Percentiles rank a stretch among this genome's conserved stretches.
Conservation (phyloP, 2,329 filamentous ascomycete species). For the Trichoderma afroharzianum region DNA sequence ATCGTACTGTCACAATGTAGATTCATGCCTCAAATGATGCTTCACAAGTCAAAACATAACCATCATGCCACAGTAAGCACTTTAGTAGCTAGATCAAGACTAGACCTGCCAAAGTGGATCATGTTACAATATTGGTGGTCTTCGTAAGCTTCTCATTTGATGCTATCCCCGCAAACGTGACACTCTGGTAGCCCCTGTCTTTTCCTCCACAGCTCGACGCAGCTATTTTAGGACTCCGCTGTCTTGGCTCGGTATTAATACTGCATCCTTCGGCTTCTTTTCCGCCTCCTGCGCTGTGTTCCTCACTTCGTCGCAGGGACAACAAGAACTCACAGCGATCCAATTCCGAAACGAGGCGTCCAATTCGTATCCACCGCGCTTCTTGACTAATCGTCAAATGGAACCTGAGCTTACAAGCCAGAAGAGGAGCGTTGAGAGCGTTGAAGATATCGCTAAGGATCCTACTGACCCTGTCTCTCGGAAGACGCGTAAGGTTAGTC, state of each 20-base stretch:
- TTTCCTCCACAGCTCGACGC: neutral
- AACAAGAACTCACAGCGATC: neutral
- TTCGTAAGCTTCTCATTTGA: neutral
- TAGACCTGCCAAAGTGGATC: neutral
- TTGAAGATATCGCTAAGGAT: neutral
- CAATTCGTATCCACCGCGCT: neutral
- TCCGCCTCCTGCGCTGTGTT: neutral
- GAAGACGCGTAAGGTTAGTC: conserved; percentile 32
- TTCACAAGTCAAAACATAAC: neutral
- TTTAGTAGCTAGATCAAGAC: neutral
- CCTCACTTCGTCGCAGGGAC: neutral
- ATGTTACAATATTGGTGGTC: neutral
- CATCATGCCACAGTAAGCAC: neutral
- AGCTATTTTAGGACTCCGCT: conserved; percentile 1
- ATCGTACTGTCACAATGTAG: neutral
- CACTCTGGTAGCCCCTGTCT: neutral
- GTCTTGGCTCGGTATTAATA: neutral
- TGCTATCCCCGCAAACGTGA: neutral
- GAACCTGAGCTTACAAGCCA: neutral
- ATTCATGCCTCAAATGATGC: neutral
- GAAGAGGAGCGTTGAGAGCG: neutral
- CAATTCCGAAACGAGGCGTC: neutral
- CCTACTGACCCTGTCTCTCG: neutral
- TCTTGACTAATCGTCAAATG: neutral
- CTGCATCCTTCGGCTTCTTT: conserved; percentile 9